A percentile compares a stretch with the other conserved stretches of the same genome.
phyloP scores from a whole-genome alignment of 139 green algal species.

The Ettlia oleoabundans region DNA sequence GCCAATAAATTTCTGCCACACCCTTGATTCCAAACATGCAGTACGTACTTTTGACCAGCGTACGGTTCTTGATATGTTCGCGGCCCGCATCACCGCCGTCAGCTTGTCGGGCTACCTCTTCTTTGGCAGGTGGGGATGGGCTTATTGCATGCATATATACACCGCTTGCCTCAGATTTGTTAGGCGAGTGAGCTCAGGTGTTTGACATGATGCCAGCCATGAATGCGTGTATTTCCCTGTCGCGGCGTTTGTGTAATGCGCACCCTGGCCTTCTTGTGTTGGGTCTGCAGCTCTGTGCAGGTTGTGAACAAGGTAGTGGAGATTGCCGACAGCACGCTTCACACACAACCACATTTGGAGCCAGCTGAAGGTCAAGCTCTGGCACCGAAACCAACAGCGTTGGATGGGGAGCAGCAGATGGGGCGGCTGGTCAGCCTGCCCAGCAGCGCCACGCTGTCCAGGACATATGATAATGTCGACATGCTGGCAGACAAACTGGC shows the following conservation, averaged over 20 bases:
- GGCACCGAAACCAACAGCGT: no score
- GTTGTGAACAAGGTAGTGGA: constrained; percentile 60
- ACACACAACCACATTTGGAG: constrained; percentile 16
- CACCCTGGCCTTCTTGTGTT: no score
- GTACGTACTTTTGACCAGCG: constrained; percentile 58
- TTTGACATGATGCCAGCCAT: no score
- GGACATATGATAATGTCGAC: constrained; percentile 2
- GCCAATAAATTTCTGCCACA: neutral
- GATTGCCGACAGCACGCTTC: constrained; percentile 14
- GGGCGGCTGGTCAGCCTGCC: constrained; percentile 5
- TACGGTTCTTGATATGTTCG: constrained; percentile 50
- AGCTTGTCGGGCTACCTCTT: constrained; percentile 80
- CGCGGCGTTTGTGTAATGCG: no score
- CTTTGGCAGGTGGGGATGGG: constrained; percentile 62
- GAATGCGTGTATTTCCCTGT: no score
- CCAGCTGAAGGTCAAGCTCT: neutral
- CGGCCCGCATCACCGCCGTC: constrained; percentile 56
- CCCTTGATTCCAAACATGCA: neutral
- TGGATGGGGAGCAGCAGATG: no score
- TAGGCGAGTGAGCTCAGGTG: no score
- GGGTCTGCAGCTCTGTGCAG: constrained; percentile 48
- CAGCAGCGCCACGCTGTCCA: neutral
- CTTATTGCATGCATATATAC: no score
- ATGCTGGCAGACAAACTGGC: neutral
- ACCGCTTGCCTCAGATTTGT: no score